phyloP scores from a whole-genome alignment of 78 protist genomes.

The Dictyostelium firmibasis region DNA sequence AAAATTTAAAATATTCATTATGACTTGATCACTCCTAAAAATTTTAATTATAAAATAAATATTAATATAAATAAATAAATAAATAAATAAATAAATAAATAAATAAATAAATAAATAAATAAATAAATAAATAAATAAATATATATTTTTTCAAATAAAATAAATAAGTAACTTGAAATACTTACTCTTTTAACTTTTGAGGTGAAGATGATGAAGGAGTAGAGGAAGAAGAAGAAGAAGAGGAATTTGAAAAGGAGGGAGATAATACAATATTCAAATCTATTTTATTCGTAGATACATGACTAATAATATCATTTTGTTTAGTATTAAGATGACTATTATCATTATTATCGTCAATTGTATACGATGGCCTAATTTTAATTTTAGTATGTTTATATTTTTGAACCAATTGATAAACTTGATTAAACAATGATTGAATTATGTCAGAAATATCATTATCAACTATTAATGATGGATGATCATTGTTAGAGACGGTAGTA shows the following conservation, averaged over 20 bases:
- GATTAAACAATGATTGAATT: neutral
- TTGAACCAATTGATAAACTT: conserved; percentile 4
- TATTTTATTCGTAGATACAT: neutral
- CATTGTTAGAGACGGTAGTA: too few species aligned
- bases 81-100: neutral
- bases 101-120: neutral
- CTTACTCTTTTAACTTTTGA: neutral
- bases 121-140: neutral
- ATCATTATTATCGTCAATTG: neutral
- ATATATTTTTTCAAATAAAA: too few species aligned
- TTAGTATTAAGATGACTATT: neutral
- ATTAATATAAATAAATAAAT: neutral
- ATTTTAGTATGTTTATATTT: neutral
- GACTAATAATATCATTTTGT: neutral
- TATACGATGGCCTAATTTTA: neutral
- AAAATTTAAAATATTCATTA: neutral
- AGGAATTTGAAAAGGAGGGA: neutral
- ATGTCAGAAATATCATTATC: neutral
- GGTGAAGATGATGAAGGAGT: neutral
- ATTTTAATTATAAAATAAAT: neutral
- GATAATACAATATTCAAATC: neutral
- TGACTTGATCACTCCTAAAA: neutral
- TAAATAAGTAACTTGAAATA: too few species aligned
- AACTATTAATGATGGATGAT: neutral
- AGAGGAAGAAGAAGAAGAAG: neutral